Base-by-base conservation (phyloP, 768 basidiomycete species). In the Suillus spraguei region DNA sequence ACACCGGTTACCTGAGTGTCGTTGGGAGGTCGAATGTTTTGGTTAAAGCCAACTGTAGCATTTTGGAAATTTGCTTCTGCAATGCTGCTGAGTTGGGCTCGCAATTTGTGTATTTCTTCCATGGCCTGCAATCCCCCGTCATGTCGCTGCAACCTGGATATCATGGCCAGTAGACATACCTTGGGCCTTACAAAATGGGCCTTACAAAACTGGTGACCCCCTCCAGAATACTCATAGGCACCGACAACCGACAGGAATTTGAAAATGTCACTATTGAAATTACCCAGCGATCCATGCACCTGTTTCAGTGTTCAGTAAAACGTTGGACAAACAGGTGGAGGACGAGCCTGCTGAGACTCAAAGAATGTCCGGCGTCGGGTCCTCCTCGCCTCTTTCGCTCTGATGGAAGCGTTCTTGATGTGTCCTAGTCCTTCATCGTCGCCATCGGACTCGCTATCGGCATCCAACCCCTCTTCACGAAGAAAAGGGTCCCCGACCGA, bases 71-170 rank as follows among this genome's bases (percentile, higher is more conserved):
- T 91, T n/a, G 83, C 79, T 62, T 83, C 82, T 5, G 97, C 92
- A 52, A 99, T 95, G 63, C 84, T 85, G 69, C 86, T 91, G 62
- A 99, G 90, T 70, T 99, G 97, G 0, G 87, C 83, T 41, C 95
- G 87, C 5, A 99, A 82, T 73, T 99, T 98, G 75, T 96, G 97
- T 41, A 97, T 97, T 78, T 99, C 97, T 77, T 97, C 93, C 96
- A 99, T 99, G 0, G 95, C 93, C 96, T 98, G 22, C 35, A 61
- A 8, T 36, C 35, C 49, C 33, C 47, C 11, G 13, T 56, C 8
- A 70, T 36, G 66, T 41, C 59, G 5, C 52, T 56, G 9, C 38
- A 35, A 47, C 33, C 38, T 59, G 20, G 7, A 39, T 59, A 56
- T 14, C 47, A 58, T 53, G 13, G 32, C 3, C n/a, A 38, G 28